Base-by-base conservation (phyloP, 2,329 filamentous ascomycete species). In the Colletotrichum tanaceti region DNA sequence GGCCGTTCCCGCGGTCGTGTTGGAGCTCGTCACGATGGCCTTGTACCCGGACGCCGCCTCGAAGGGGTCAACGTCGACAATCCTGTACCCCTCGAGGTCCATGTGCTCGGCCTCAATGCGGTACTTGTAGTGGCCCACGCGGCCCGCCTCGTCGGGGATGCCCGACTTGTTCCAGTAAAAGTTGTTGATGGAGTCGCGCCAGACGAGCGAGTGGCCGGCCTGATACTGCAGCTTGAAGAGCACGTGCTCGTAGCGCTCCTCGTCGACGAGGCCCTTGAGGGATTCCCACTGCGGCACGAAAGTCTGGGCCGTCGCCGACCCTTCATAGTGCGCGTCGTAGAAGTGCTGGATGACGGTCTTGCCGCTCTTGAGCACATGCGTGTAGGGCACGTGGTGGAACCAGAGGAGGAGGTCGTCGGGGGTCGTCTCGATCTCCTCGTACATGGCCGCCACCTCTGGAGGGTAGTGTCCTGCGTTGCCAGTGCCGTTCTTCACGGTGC, bases 341-440 rank as follows among this genome's bases (percentile, higher is more conserved):
- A 90, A 89, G 73, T 90, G 87, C 73, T 90, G 88, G 59, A 90
- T 90, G 3, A 93, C 89, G 0, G 90, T 91, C 76, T 90, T 87
- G 13, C 89, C 88, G 0, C 85, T 87, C 11, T 88, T 82, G 1
- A 93, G 83, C 7, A 75, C 77, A 46, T 91, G 86, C 0, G 87
- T 91, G 75, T 91, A 93, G 4, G 85, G 85, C 0, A 93, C 89
- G 73, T 93, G 91, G 75, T 93, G 91, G 78, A 93, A 93, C 90
- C 90, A 93, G 2, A 93, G 80, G 2, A 93, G 77, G 1, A 93
- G 79, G 24, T 92, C 82, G 69, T 92, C 90, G 0, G 90, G 90
- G 0, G 90, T 92, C 0, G 86, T 89, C 16, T 85, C 83, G 20
- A 88, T 79, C 50, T 85, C 78, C 72, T 93, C 90, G 74, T 85